Evolutionary conservation across 495 filamentous ascomycete genomes (phyloP), one percentile per base, ranked within the genome.

Genomic region (Parathielavia appendiculata): DNA sequence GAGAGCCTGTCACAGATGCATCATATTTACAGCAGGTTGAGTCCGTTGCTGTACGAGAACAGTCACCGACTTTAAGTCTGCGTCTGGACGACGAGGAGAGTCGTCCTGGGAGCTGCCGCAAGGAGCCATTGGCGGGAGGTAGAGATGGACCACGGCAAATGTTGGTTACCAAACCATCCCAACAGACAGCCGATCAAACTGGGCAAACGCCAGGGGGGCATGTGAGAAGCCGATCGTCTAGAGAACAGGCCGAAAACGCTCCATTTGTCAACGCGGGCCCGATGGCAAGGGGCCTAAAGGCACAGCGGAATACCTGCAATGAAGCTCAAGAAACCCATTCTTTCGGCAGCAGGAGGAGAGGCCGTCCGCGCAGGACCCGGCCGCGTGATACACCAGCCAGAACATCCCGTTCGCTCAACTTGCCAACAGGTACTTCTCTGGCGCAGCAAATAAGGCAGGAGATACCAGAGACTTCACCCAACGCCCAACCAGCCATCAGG

Each of bases 391-490:
- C 51, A 1, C 38, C 52, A 1, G 12, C 32, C 8, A 39, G 40
- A 12, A 19, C 22, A 9, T 16, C 39, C 3, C 13, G 8, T 11
- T 11, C 13, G 8, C 6, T 8, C 19, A 17, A 0, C 17, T 1
- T 23, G 2, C 38, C 11, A 4, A 22, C 10, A 41, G 41, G 44
- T 20, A 19, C 1, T 14, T 32, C 54, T 22, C 10, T 30, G 36
- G n/a, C 14, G 17, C 54, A 8, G 14, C 23, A 45, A n/a, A 32
- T 5, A 6, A 38, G 1, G 3, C 45, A 41, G 36, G 54, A 57
- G 22, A 50, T 57, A 30, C 45, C 54, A 20, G 34, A 58, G 39
- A 58, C 56, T n/a, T 51, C 39, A 7, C 48, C 48, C 17, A n/a
- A 26, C 26, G 41, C 19, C 26, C 56, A 45, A 22, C 22, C 46